phyloP scores from a whole-genome alignment of 202 grass and related monocot genomes.

The Zizania palustris region DNA sequence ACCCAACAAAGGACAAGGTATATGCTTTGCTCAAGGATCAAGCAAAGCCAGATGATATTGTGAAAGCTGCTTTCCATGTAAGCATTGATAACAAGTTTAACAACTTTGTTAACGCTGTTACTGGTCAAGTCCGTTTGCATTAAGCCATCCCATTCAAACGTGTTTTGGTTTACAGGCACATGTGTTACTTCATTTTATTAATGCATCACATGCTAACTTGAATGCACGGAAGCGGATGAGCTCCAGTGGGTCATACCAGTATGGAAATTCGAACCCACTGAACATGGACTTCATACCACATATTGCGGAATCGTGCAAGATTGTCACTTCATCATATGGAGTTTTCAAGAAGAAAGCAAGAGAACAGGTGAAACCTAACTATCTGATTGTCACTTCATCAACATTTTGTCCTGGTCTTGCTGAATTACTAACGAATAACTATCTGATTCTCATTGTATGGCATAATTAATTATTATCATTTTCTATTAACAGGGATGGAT shows the following conservation, averaged over 20 bases:
- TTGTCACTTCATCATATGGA: conserved; percentile 88
- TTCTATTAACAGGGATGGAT: conserved; percentile 81
- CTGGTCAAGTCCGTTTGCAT: conserved; percentile 9
- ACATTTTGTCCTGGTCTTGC: background rate
- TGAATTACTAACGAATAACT: background rate
- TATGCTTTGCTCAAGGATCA: conserved; percentile 98
- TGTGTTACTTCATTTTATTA: conserved; percentile 90
- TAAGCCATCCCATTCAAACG: background rate
- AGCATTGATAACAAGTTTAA: conserved; percentile 26
- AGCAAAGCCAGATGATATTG: conserved; percentile 93
- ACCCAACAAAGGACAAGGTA: conserved; percentile 93
- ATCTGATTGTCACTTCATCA: background rate
- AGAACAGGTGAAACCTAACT: conserved; percentile 67
- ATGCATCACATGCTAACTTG: conserved; percentile 68
- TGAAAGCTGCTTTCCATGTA: conserved; percentile 98
- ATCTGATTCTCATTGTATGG: background rate
- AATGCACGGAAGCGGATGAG: conserved; percentile 59
- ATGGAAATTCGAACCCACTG: conserved; percentile 38
- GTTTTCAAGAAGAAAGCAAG: conserved; percentile 91
- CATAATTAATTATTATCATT: conserved; percentile 16
- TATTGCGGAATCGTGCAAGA: conserved; percentile 91
- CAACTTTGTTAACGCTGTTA: conserved; percentile 1
- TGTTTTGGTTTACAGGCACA: conserved; percentile 65
- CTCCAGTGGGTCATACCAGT: conserved; percentile 43
- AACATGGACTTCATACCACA: conserved; percentile 78